Percentiles rank a stretch among this genome's conserved stretches.
Conservation (phyloP, 169 alveolate genomes). For the Theileria parva region DNA sequence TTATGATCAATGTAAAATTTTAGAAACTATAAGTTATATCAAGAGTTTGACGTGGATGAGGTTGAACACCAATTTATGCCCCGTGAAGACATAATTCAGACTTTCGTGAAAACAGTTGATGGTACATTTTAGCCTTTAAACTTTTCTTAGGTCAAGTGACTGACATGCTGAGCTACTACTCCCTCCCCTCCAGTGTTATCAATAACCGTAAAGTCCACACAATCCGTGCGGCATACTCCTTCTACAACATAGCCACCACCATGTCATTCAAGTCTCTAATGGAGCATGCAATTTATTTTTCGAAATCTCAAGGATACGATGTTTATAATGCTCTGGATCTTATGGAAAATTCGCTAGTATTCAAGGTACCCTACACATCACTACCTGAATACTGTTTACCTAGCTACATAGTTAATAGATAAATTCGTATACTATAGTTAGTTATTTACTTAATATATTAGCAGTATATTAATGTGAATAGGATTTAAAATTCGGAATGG, state of each 20-base stretch:
- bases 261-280: conserved; percentile 81
- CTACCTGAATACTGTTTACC: conserved; percentile 12
- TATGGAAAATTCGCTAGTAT: conserved; percentile 89
- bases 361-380: conserved; percentile 70
- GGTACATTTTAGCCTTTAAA: conserved; percentile 32
- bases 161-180: conserved; percentile 91
- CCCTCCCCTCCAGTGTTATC: conserved; percentile 88
- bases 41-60: conserved; percentile 85
- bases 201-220: conserved; percentile 80
- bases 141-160: conserved; percentile 79
- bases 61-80: conserved; percentile 89
- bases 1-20: conserved; percentile 49
- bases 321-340: conserved; percentile 95
- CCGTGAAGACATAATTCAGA: conserved; percentile 85
- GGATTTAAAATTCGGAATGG: conserved; percentile 91
- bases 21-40: conserved; percentile 79
- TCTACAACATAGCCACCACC: conserved; percentile 85
- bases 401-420: background rate
- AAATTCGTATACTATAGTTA: too few relatives aligned
- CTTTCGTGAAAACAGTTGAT: conserved; percentile 86
- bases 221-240: conserved; percentile 88
- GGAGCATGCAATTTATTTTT: conserved; percentile 89
- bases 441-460: background rate
- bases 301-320: conserved; percentile 90
- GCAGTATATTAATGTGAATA: background rate